Evolutionary conservation across 345 rosid genomes (phyloP).

Genomic region (Odontarrhena argentea): DNA sequence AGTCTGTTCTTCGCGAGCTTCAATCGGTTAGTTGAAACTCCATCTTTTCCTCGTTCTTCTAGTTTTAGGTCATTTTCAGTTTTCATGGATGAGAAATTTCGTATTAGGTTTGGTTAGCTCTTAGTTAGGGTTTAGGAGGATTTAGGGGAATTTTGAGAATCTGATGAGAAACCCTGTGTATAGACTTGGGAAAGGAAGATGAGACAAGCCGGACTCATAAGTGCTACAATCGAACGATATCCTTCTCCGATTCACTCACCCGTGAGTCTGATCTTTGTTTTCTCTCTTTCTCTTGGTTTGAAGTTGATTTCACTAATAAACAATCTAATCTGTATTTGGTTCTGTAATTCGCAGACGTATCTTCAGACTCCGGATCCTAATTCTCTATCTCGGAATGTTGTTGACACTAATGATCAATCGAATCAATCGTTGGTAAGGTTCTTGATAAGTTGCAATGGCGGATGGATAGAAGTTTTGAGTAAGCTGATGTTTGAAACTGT

Average conservation of each 20-base stretch:
- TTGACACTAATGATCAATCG: neutral
- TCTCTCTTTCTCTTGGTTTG: neutral
- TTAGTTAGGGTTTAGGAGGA: slow-evolving; percentile 15
- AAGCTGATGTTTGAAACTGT: neutral
- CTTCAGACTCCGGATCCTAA: slow-evolving; percentile 12
- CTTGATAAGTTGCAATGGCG: neutral
- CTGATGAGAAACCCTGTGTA: neutral
- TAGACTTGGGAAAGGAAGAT: slow-evolving; percentile 33
- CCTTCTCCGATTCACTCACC: neutral
- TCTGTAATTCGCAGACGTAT: neutral
- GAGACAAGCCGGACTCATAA: slow-evolving; percentile 29
- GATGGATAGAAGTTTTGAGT: neutral
- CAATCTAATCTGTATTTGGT: neutral
- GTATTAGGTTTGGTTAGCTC: neutral
- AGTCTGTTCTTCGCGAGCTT: slow-evolving; percentile 22
- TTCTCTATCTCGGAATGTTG: neutral
- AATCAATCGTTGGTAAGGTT: slow-evolving; percentile 14
- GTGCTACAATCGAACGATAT: neutral
- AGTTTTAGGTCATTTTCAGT: neutral
- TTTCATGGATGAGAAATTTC: neutral
- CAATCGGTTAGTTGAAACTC: slow-evolving; percentile 26
- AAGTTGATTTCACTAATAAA: neutral
- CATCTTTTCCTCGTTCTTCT: neutral
- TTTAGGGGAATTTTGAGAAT: neutral
- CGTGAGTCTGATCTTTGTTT: neutral